Conservation (phyloP, 495 filamentous ascomycete species). For the Podospora pseudopauciseta region DNA sequence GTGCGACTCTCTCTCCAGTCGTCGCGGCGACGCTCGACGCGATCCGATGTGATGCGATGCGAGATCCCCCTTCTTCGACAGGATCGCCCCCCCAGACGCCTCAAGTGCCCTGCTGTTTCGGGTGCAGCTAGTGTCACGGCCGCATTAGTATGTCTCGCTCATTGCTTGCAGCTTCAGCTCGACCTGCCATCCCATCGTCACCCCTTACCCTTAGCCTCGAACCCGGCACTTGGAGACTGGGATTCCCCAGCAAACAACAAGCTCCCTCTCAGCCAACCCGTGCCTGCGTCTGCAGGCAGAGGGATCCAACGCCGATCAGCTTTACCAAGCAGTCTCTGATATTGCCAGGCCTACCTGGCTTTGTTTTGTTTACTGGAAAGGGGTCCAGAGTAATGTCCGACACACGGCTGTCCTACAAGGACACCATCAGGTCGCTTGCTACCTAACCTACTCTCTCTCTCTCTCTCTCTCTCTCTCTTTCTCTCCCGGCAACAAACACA, state of each 20-base stretch:
- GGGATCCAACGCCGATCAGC: conserved; percentile 10
- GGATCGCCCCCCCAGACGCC: conserved; percentile 2
- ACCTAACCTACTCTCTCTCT: not conserved
- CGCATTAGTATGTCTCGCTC: conserved; percentile 11
- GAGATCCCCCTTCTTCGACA: not conserved
- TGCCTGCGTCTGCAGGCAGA: not conserved
- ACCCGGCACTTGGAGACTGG: not conserved
- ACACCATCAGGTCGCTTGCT: not conserved
- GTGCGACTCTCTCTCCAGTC: not conserved
- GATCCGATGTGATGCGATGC: not conserved
- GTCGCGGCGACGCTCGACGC: not conserved
- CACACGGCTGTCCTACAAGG: not conserved
- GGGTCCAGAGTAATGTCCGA: conserved; percentile 15
- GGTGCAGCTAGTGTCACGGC: conserved; percentile 1
- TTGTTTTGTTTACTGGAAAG: conserved; percentile 12
- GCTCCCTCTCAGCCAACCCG: not conserved
- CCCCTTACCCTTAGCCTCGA: conserved; percentile 1
- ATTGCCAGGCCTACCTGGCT: not conserved
- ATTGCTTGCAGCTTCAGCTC: conserved; percentile 5
- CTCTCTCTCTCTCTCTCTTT: no score
- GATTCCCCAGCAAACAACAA: not conserved
- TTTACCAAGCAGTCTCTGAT: not conserved
- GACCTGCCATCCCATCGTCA: conserved; percentile 1
- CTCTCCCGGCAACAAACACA: not conserved
- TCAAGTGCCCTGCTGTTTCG: conserved; percentile 1